Evolutionary conservation across 2,329 filamentous ascomycete species (phyloP).

Genomic region (Madurella mycetomatis): DNA sequence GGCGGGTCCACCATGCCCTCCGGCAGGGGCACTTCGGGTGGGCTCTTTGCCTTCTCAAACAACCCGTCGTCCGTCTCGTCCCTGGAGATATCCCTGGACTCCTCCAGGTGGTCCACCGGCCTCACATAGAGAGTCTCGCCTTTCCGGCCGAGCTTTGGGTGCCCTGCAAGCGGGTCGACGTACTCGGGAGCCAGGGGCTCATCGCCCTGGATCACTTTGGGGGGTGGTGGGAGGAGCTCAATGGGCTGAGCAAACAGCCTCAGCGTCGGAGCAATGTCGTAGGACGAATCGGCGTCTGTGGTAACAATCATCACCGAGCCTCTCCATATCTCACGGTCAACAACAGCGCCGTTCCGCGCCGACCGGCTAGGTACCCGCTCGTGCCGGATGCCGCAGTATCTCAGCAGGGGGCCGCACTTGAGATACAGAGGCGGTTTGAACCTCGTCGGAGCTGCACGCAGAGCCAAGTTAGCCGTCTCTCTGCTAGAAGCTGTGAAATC

Average conservation of each 20-base stretch:
- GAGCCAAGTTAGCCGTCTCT: conserved; percentile 12
- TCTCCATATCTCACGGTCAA: conserved; percentile 78
- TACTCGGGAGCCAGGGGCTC: conserved; percentile 70
- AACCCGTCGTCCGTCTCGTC: conserved; percentile 78
- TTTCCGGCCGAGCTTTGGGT: conserved; percentile 78
- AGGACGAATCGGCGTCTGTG: conserved; percentile 75
- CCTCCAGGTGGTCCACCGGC: conserved; percentile 80
- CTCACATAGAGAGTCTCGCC: conserved; percentile 85
- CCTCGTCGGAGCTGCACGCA: conserved; percentile 51
- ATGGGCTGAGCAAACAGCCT: conserved; percentile 84
- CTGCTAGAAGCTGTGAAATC: background rate
- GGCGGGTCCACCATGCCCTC: conserved; percentile 45
- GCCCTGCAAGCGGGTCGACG: conserved; percentile 82
- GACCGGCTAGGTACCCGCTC: conserved; percentile 47
- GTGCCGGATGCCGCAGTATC: conserved; percentile 78
- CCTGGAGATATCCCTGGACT: conserved; percentile 71
- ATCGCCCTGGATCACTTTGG: conserved; percentile 61
- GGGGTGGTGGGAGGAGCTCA: conserved; percentile 74
- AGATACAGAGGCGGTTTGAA: conserved; percentile 83
- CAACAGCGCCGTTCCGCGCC: conserved; percentile 32
- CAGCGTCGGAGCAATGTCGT: conserved; percentile 71
- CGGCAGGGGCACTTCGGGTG: conserved; percentile 42
- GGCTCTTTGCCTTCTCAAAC: conserved; percentile 64
- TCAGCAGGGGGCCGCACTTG: conserved; percentile 83
- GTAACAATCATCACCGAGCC: conserved; percentile 96